Percentiles rank a stretch among this genome's conserved stretches.
Conservation (phyloP, 2,329 filamentous ascomycete species). For the Chrysoporthe puriensis region DNA sequence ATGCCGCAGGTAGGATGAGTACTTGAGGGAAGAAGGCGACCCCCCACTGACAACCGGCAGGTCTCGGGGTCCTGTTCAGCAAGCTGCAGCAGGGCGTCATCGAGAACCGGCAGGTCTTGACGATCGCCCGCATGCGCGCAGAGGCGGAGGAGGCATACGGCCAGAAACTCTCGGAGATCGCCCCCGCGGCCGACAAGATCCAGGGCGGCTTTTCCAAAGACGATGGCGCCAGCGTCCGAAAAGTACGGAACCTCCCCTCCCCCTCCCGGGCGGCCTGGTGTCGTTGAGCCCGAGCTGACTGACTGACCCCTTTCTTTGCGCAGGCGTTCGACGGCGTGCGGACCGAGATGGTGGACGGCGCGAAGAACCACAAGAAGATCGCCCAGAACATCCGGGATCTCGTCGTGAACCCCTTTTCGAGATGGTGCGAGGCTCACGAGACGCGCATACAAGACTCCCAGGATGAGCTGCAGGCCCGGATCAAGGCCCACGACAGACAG, state of each 20-base stretch:
- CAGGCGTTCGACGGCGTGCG: conserved; percentile 94
- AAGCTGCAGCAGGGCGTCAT: conserved; percentile 96
- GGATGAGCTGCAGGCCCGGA: conserved; percentile 86
- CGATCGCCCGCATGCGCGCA: conserved; percentile 88
- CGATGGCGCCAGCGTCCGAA: conserved; percentile 93
- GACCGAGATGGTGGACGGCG: conserved; percentile 87
- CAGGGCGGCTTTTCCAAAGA: conserved; percentile 84
- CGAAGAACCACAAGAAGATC: conserved; percentile 91
- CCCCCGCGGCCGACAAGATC: conserved; percentile 79
- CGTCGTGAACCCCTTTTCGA: conserved; percentile 89
- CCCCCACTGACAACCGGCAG: conserved; percentile 41
- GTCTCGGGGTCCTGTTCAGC: conserved; percentile 89
- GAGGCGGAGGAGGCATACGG: conserved; percentile 94
- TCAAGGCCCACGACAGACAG: conserved; percentile 93
- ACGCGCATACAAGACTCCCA: conserved; percentile 89
- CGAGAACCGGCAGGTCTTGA: conserved; percentile 93
- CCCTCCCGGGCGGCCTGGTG: too few species aligned
- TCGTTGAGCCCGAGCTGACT: conserved; percentile 3
- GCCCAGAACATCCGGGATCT: conserved; percentile 95
- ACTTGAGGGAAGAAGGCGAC: conserved; percentile 12
- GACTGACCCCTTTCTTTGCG: not conserved
- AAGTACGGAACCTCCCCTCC: conserved; percentile 59
- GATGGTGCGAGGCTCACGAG: conserved; percentile 96
- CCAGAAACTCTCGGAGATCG: conserved; percentile 78
- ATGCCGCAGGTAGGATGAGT: conserved; percentile 76